Evolutionary conservation across 2,329 filamentous ascomycete genomes (phyloP).

Genomic region (Phaeoacremonium minimum): DNA sequence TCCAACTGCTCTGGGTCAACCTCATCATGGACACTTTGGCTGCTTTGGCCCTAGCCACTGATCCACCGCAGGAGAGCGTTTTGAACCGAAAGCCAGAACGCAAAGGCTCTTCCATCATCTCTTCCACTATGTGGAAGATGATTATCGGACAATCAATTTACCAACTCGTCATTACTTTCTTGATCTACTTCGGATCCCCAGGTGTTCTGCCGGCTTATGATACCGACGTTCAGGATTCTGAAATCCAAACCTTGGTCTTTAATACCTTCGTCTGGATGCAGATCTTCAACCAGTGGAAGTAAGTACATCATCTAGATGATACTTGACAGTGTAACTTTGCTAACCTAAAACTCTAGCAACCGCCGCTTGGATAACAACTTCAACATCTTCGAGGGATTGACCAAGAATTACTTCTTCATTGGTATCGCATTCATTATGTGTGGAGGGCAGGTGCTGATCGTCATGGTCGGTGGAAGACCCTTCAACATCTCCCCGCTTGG

Average conservation of each 20-base stretch:
- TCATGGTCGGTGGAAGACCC: slow-evolving; percentile 78
- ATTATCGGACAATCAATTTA: slow-evolving; percentile 90
- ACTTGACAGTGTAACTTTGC: slow-evolving; percentile 14
- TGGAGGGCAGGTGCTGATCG: slow-evolving; percentile 82
- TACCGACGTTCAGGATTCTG: slow-evolving; percentile 29
- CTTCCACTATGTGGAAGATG: slow-evolving; percentile 98
- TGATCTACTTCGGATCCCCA: slow-evolving; percentile 61
- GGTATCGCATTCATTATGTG: slow-evolving; percentile 83
- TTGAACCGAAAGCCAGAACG: slow-evolving; percentile 69
- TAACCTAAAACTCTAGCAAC: slow-evolving; percentile 61
- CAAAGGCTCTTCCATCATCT: slow-evolving; percentile 63
- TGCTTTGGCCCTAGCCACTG: slow-evolving; percentile 81
- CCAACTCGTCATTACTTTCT: slow-evolving; percentile 74
- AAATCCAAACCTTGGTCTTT: slow-evolving; percentile 82
- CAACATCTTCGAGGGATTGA: slow-evolving; percentile 90
- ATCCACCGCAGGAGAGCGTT: slow-evolving; percentile 79
- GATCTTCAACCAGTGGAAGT: slow-evolving; percentile 97
- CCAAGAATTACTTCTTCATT: slow-evolving; percentile 84
- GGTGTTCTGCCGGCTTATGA: slow-evolving; percentile 30
- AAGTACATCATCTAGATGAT: slow-evolving; percentile 45
- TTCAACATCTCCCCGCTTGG: slow-evolving; percentile 64
- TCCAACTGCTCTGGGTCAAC: slow-evolving; percentile 94
- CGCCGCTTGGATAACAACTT: slow-evolving; percentile 90
- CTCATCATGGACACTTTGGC: slow-evolving; percentile 97
- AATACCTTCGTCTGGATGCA: slow-evolving; percentile 99